Evolutionary conservation across 2,329 filamentous ascomycete genomes (phyloP).

Genomic region (Endocalyx cinctus): DNA sequence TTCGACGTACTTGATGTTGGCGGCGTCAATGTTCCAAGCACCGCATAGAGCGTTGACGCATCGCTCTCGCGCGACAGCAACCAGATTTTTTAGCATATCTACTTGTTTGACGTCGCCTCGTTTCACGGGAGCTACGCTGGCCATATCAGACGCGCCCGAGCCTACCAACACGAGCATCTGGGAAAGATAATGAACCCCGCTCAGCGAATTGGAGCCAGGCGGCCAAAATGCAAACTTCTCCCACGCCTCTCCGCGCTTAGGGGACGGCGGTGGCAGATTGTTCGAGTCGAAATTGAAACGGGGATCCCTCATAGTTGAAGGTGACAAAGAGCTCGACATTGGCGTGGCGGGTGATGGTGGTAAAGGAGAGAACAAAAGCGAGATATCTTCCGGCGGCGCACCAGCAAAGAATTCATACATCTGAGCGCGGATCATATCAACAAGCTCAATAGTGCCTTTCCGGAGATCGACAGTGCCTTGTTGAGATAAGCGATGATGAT

Average conservation of each 20-base stretch:
- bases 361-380: constrained; percentile 76
- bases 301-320: constrained; percentile 60
- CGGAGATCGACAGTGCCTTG: constrained; percentile 69
- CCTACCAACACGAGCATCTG: constrained; percentile 79
- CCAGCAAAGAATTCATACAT: constrained; percentile 80
- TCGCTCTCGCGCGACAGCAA: constrained; percentile 76
- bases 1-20: constrained; percentile 87
- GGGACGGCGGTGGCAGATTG: constrained; percentile 71
- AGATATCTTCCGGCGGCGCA: constrained; percentile 85
- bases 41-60: constrained; percentile 81
- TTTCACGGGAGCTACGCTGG: constrained; percentile 64
- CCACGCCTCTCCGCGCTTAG: constrained; percentile 78
- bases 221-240: constrained; percentile 97
- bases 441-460: constrained; percentile 75
- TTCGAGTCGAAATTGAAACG: constrained; percentile 76
- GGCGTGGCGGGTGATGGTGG: constrained; percentile 67
- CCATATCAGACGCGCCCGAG: constrained; percentile 83
- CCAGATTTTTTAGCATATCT: constrained; percentile 71
- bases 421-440: constrained; percentile 75
- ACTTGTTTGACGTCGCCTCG: constrained; percentile 50
- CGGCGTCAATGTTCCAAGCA: constrained; percentile 89
- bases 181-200: constrained; percentile 84
- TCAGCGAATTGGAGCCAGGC: constrained; percentile 84
- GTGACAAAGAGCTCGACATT: constrained; percentile 47
- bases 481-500: constrained; percentile 74